Percentiles rank a stretch among this genome's conserved stretches.
Conservation (phyloP, 257 asterid species). For the Penstemon davidsonii region DNA sequence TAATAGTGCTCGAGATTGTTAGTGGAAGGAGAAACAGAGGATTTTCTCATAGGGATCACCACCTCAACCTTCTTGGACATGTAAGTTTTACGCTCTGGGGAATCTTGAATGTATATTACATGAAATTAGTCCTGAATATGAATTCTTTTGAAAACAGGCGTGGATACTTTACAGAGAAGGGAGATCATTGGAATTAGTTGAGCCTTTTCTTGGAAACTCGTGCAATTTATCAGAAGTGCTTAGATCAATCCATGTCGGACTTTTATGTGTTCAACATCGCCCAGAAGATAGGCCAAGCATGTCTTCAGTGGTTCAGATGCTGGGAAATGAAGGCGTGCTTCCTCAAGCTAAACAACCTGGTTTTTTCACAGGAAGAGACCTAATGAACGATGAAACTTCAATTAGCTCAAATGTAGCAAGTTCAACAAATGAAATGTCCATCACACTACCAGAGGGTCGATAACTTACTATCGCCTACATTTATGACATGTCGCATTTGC, state of each 20-base stretch:
- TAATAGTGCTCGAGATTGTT: slow-evolving; percentile 33
- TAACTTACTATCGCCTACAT: neutral
- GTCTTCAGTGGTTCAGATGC: slow-evolving; percentile 33
- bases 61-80: slow-evolving; percentile 40
- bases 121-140: neutral
- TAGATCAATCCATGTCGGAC: slow-evolving; percentile 36
- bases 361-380: slow-evolving; percentile 33
- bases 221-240: slow-evolving; percentile 18
- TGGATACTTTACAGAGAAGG: slow-evolving; percentile 45
- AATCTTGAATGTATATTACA: neutral
- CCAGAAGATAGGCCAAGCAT: slow-evolving; percentile 37
- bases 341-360: slow-evolving; percentile 34
- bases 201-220: slow-evolving; percentile 6
- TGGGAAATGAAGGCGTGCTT: slow-evolving; percentile 30
- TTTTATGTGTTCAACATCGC: slow-evolving; percentile 34
- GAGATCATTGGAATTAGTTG: slow-evolving; percentile 30
- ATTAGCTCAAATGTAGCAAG: slow-evolving; percentile 1
- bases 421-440: slow-evolving; percentile 18
- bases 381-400: neutral
- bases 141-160: slow-evolving; percentile 26
- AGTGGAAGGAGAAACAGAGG: slow-evolving; percentile 37
- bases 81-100: slow-evolving; percentile 15
- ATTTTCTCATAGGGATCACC: slow-evolving; percentile 27
- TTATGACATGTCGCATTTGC: too few relatives aligned
- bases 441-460: slow-evolving; percentile 10